These are phyloP conservation scores for Myriosclerotinia duriaeana DNA, from an alignment of 2,329 filamentous ascomycete species.

Conservation along the genomic window DNA sequence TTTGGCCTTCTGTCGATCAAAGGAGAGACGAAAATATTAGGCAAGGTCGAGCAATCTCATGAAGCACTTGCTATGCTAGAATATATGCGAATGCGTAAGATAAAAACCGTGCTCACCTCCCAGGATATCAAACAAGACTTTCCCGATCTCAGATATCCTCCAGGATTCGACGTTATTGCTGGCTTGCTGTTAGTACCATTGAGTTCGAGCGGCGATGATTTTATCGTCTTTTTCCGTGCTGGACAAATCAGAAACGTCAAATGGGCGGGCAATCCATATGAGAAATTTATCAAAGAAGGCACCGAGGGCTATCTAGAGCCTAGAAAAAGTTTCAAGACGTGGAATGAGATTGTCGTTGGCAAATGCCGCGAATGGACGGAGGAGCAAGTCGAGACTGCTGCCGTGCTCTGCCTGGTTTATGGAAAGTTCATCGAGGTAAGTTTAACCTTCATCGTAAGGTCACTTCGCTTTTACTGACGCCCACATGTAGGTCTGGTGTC, in stretches of 20 bases:
- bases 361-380: constrained; percentile 87
- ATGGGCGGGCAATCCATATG: constrained; percentile 81
- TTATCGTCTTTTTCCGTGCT: constrained; percentile 88
- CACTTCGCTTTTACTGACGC: neutral
- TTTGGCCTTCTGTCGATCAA: constrained; percentile 81
- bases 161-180: constrained; percentile 75
- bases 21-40: constrained; percentile 86
- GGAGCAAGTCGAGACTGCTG: constrained; percentile 84
- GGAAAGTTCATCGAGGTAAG: constrained; percentile 78
- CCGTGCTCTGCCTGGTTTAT: constrained; percentile 83
- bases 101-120: constrained; percentile 74
- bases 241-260: constrained; percentile 74
- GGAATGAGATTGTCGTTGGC: constrained; percentile 73
- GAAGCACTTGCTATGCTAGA: constrained; percentile 83
- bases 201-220: constrained; percentile 72
- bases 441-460: neutral
- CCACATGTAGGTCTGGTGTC: constrained; percentile 73
- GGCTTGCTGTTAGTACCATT: constrained; percentile 81
- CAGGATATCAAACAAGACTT: constrained; percentile 77
- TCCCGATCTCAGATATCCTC: constrained; percentile 74
- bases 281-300: constrained; percentile 71
- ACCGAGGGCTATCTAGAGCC: constrained; percentile 76
- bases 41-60: constrained; percentile 71
- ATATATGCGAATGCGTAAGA: constrained; percentile 73
- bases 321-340: constrained; percentile 73